Conservation (phyloP, 352 stramenopile genomes). For the Phytopythium litorale region DNA sequence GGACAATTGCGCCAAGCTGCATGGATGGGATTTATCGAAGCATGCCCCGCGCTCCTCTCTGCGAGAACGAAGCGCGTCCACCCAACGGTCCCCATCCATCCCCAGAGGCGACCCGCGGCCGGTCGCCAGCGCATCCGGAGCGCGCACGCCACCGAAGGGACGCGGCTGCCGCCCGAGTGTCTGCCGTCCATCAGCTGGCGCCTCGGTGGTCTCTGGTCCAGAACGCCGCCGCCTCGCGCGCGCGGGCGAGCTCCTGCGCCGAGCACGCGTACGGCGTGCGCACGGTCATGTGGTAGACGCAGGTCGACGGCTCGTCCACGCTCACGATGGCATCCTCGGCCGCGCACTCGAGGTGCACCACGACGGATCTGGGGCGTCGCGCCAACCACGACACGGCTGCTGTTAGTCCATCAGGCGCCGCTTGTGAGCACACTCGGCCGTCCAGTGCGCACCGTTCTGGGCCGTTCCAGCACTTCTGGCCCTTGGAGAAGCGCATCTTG, state of each 20-base stretch:
- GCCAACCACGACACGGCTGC: background rate
- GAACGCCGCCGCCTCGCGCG: conserved; percentile 46
- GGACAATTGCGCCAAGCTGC: too few relatives aligned
- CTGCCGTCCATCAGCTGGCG: background rate
- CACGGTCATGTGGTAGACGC: conserved; percentile 88
- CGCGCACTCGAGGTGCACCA: conserved; percentile 80
- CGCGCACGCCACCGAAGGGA: conserved; percentile 1
- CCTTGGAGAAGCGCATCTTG: conserved; percentile 74
- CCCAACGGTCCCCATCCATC: too few relatives aligned
- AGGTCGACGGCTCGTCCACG: conserved; percentile 93
- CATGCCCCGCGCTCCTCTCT: too few relatives aligned
- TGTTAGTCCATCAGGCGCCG: background rate
- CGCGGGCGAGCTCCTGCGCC: conserved; percentile 32
- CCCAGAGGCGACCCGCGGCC: background rate
- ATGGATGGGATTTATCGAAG: too few relatives aligned
- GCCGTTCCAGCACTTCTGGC: conserved; percentile 91
- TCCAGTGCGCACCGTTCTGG: conserved; percentile 45
- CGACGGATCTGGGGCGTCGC: conserved; percentile 38
- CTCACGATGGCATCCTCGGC: conserved; percentile 73
- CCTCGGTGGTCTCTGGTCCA: conserved; percentile 13
- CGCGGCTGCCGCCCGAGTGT: background rate
- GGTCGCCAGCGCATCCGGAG: conserved; percentile 1
- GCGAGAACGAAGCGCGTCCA: too few relatives aligned
- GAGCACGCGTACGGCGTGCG: conserved; percentile 61
- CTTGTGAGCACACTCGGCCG: background rate